Conservation (phyloP, 768 basidiomycete species). For the Pholiota conissans region DNA sequence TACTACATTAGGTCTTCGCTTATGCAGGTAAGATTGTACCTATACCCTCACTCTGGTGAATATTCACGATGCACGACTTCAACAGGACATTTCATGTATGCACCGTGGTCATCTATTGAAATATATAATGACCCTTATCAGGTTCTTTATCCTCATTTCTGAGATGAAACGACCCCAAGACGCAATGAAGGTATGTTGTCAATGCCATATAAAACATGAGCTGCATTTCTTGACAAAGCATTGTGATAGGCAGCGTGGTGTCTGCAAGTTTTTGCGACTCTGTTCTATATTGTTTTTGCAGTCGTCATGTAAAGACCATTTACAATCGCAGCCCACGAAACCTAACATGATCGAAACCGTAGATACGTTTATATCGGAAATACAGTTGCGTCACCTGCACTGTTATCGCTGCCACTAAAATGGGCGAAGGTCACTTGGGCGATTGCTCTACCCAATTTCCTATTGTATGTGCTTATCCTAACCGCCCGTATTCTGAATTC, state of each 20-base stretch:
- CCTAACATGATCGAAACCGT: no score
- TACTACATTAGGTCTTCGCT: conserved; percentile 1
- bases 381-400: conserved; percentile 4
- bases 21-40: conserved; percentile 1
- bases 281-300: conserved; percentile 8
- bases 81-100: conserved; percentile 7
- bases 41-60: neutral
- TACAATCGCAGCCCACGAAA: no score
- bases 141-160: conserved; percentile 11
- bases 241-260: conserved; percentile 1
- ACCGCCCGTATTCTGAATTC: neutral
- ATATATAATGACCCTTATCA: neutral
- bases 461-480: neutral
- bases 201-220: neutral
- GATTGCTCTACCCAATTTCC: conserved; percentile 8
- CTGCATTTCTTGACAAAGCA: no score
- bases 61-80: no score
- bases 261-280: conserved; percentile 6
- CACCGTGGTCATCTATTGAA: neutral
- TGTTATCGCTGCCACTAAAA: conserved; percentile 5
- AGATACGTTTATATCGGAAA: conserved; percentile 8
- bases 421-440: conserved; percentile 10
- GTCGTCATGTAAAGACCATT: conserved; percentile 7
- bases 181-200: conserved; percentile 3
- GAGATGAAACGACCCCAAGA: conserved; percentile 8